Base-by-base conservation (phyloP, 2,329 filamentous ascomycete genomes). In the Trichoderma aggressivum region DNA sequence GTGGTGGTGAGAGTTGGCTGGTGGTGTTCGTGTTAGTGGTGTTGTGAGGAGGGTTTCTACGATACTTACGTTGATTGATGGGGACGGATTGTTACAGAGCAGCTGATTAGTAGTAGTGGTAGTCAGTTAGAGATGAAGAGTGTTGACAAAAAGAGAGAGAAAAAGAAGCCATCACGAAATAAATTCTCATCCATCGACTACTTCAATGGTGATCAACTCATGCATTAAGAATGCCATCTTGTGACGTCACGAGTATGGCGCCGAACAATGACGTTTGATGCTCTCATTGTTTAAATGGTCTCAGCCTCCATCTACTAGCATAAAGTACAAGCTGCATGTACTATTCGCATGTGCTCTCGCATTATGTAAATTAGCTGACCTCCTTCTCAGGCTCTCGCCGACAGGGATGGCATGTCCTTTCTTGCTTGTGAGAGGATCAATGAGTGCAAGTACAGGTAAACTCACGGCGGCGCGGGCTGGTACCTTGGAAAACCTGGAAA, bases 331-430 rank as follows among this genome's bases (percentile, higher is more conserved):
- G n/a, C 43, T n/a, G 7, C 8, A 47, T 21, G 47, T 53, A 53
- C 47, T 53, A 53, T 53, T 64, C 8, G 43, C n/a, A 53, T 64
- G 61, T 53, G 43, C 43, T 28, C 63, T 8, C 5, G 63, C 32
- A 55, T 66, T 64, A 21, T 16, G 47, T 39, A 66, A 39, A 66
- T 66, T 66, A 66, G 26, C 32, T 36, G 21, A 55, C 63, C 63
- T 28, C 63, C 63, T 16, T 36, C 55, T 66, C 63, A 56, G 12
- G 28, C 12, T 53, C 5, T 14, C 10, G 47, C n/a, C 21, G 21
- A 62, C 36, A 21, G 16, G 21, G 47, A 24, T 36, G 34, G 39
- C n/a, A 26, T 8, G 63, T 4, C 62, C 26, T 63, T 63, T 16
- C 21, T 21, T 21, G 32, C 53, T 30, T 32, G 8, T 47, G 24